A percentile compares a stretch with the other conserved stretches of the same genome.
phyloP scores from a whole-genome alignment of 108 stramenopile species.

The Schizochytrium sp. region DNA sequence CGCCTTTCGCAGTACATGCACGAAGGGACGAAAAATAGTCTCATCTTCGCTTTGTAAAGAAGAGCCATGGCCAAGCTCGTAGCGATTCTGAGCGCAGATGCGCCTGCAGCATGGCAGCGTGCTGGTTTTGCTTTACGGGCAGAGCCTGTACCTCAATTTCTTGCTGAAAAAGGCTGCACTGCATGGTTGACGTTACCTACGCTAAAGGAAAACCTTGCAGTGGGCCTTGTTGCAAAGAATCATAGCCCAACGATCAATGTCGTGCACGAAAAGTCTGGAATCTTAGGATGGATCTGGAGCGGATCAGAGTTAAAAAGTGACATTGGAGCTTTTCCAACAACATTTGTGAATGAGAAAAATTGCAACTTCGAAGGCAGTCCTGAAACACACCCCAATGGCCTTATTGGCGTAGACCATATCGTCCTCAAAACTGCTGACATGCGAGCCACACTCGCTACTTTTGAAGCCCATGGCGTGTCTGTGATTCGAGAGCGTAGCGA shows the following conservation, averaged over 20 bases:
- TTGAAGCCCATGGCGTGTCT: not conserved
- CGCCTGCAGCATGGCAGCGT: slow-evolving; percentile 10
- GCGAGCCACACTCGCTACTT: not conserved
- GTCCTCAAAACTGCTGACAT: not conserved
- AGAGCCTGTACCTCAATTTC: not conserved
- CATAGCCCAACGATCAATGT: not conserved
- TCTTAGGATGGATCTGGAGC: slow-evolving; percentile 8
- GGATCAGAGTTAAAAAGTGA: not conserved
- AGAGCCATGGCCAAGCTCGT: not conserved
- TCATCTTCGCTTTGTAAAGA: no score
- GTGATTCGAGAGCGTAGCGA: not conserved
- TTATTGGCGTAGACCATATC: slow-evolving; percentile 19
- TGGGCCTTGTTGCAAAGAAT: not conserved
- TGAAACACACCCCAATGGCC: slow-evolving; percentile 23
- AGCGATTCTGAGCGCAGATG: slow-evolving; percentile 19
- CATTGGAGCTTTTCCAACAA: not conserved
- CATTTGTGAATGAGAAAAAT: not conserved
- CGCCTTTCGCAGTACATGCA: no score
- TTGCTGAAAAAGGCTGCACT: not conserved
- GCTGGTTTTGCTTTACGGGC: slow-evolving; percentile 34
- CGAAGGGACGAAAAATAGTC: no score
- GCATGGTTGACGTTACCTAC: not conserved
- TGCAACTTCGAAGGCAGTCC: not conserved
- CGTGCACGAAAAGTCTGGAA: not conserved
- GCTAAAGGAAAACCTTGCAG: not conserved